Evolutionary conservation across 306 rosid genomes (phyloP), one percentile per base, ranked within the genome.

Genomic region (Begonia fuchsioides): DNA sequence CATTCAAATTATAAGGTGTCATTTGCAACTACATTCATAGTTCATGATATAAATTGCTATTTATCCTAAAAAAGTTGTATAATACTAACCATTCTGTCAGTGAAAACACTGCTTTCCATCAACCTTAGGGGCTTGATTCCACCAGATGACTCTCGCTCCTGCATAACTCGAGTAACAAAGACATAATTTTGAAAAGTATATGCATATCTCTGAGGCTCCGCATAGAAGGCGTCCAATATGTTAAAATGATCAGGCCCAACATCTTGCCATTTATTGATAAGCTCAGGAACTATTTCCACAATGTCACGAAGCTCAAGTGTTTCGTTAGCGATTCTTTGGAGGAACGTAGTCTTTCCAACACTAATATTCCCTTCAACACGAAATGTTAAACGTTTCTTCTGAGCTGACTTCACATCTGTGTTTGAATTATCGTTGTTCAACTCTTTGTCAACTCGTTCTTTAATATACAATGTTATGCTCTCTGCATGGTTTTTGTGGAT

Each of bases 31-130:
- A n/a, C n/a, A n/a, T n/a, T n/a, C n/a, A n/a, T n/a, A n/a, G n/a
- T n/a, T n/a, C n/a, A n/a, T n/a, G n/a, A n/a, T n/a, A n/a, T n/a
- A n/a, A n/a, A n/a, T n/a, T n/a, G n/a, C n/a, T n/a, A n/a, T n/a
- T n/a, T n/a, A n/a, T n/a, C n/a, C n/a, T n/a, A n/a, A n/a, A n/a
- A n/a, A n/a, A 26, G 35, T 8, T 26, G 7, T 26, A 26, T 4
- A 26, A 43, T 40, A 60, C 82, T 74, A 61, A 90, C 95, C 98
- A 90, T 90, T 59, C 95, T 67, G 77, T 90, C 98, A 62, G 95
- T 90, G 72, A 90, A 90, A 67, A 90, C 95, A 20, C 98, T 90
- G 85, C 94, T 79, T 72, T 90, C 95, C 98, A 90, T 90, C 81
- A 90, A 63, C 43, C 98, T 74, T 57, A 90, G 95, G 60, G 98